A percentile compares a stretch with the other conserved stretches of the same genome.
phyloP scores from a whole-genome alignment of 2,329 filamentous ascomycete genomes.

The Fusarium camptoceras region DNA sequence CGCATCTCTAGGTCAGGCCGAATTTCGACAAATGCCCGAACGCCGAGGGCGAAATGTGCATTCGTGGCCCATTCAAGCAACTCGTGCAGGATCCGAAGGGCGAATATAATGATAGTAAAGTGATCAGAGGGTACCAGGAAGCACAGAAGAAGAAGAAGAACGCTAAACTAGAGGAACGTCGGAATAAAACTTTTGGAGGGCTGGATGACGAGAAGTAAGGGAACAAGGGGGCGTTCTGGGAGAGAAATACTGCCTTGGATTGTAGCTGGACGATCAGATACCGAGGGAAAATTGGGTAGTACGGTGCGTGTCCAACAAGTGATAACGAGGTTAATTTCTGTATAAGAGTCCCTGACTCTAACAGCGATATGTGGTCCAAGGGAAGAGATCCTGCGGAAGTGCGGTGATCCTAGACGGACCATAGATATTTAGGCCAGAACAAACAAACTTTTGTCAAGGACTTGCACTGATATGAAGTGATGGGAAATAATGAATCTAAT shows the following conservation, averaged over 20 bases:
- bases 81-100: not conserved
- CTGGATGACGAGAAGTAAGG: not conserved
- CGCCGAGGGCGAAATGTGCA: not conserved
- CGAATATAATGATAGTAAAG: not conserved
- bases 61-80: not conserved
- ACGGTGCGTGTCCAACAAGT: not conserved
- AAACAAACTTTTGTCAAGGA: not conserved
- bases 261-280: not conserved
- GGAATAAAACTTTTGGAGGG: not conserved
- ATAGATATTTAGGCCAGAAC: not conserved
- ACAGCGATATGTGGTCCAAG: too few relatives aligned
- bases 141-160: not conserved
- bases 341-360: too few relatives aligned
- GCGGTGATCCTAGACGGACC: not conserved
- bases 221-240: fast-evolving
- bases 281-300: not conserved
- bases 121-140: not conserved
- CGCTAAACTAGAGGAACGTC: too few relatives aligned
- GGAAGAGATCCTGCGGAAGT: not conserved
- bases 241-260: fast-evolving
- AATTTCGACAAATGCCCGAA: not conserved
- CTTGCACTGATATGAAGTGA: not conserved
- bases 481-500: not conserved
- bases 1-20: not conserved
- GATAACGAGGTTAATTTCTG: too few relatives aligned